Percentiles rank a stretch among this genome's conserved stretches.
Evolutionary conservation across 805 yeast genomes (phyloP).

Genomic region (Ogataea populi-albae): DNA sequence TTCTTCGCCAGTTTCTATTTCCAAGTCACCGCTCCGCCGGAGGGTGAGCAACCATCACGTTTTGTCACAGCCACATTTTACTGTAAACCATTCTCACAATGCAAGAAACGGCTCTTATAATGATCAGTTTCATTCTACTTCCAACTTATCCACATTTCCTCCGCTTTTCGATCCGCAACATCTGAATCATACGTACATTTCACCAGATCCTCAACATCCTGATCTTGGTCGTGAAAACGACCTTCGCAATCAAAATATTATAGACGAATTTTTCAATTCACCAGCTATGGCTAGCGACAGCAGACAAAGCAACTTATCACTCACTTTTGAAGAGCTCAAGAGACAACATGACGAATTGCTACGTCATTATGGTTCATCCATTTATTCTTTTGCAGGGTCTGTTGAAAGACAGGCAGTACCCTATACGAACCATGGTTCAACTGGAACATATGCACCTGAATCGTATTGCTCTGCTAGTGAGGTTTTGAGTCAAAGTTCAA

Average conservation of each 20-base stretch:
- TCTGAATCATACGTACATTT: conserved; percentile 6
- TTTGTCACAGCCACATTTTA: neutral
- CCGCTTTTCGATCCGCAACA: conserved; percentile 17
- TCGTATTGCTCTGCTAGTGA: too few species aligned
- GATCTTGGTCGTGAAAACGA: conserved; percentile 3
- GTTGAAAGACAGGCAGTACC: neutral
- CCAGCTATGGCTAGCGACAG: neutral
- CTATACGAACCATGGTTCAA: neutral
- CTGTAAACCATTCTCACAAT: conserved; percentile 1
- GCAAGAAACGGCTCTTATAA: neutral
- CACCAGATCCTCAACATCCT: too few species aligned
- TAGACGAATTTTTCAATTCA: conserved; percentile 13
- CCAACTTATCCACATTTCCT: conserved; percentile 3
- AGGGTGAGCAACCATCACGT: conserved; percentile 5
- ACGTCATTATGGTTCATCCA: conserved; percentile 14
- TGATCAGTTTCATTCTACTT: conserved; percentile 1
- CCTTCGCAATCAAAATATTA: conserved; percentile 11
- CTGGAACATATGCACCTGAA: neutral
- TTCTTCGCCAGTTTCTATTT: conserved; percentile 2
- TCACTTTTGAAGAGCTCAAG: conserved; percentile 21
- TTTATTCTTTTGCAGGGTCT: conserved; percentile 14
- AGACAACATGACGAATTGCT: conserved; percentile 21
- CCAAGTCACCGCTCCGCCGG: conserved; percentile 10
- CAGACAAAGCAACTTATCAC: conserved; percentile 3
- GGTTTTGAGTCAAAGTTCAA: too few species aligned